Percentiles rank a stretch among this genome's conserved stretches.
These are phyloP conservation scores for Nissolia schottii DNA, from an alignment of 306 rosid genomes.

Conservation along the genomic window DNA sequence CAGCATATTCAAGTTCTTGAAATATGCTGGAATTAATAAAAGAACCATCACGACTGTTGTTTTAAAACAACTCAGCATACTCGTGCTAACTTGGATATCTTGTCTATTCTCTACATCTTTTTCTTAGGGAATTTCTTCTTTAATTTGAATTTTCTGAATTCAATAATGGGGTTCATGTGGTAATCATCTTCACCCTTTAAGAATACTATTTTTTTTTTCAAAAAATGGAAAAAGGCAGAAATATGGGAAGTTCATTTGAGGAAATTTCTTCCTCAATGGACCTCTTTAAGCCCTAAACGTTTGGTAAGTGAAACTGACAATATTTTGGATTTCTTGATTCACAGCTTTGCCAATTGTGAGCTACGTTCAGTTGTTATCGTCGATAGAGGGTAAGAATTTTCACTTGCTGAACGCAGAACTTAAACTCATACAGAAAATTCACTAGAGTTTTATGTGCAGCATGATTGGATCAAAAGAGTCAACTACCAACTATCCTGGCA, in stretches of 20 bases:
- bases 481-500: slow-evolving; percentile 64
- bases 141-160: background rate
- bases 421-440: background rate
- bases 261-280: background rate
- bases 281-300: background rate
- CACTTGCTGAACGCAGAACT: background rate
- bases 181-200: background rate
- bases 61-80: background rate
- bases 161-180: background rate
- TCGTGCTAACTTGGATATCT: background rate
- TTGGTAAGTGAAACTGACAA: slow-evolving; percentile 3
- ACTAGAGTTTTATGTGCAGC: slow-evolving; percentile 35
- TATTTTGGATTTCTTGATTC: slow-evolving; percentile 2
- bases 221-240: background rate
- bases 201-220: background rate
- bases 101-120: background rate
- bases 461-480: slow-evolving; percentile 54
- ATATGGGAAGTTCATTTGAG: background rate
- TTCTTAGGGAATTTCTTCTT: background rate
- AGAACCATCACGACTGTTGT: background rate
- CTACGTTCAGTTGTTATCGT: slow-evolving; percentile 69
- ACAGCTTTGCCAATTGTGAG: slow-evolving; percentile 85
- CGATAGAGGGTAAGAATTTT: slow-evolving; percentile 57
- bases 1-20: slow-evolving; percentile 15
- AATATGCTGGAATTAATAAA: background rate